Conservation (phyloP, 108 stramenopile species). For the Ochromonas danica region DNA sequence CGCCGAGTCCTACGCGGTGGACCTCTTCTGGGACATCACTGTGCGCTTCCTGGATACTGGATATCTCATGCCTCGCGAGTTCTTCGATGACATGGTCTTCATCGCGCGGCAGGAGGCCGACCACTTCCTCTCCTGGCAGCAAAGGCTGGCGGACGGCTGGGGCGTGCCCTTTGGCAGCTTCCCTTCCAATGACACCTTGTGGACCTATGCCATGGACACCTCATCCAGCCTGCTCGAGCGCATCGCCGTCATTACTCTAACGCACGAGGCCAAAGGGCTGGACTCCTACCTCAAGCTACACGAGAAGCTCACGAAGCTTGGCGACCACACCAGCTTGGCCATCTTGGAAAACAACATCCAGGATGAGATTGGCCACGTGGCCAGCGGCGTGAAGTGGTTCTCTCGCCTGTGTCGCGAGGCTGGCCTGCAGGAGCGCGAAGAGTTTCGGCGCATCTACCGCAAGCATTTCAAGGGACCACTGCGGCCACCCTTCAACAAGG, state of each 20-base stretch:
- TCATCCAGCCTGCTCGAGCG: conserved; percentile 33
- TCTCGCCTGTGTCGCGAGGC: neutral
- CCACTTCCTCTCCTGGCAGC: conserved; percentile 42
- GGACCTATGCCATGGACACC: conserved; percentile 41
- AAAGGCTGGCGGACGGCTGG: conserved; percentile 6
- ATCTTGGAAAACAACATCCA: conserved; percentile 39
- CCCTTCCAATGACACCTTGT: conserved; percentile 38
- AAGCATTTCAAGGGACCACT: conserved; percentile 36
- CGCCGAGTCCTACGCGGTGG: conserved; percentile 53
- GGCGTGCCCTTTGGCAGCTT: conserved; percentile 38
- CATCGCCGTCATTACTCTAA: conserved; percentile 39
- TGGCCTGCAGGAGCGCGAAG: neutral
- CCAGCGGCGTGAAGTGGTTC: conserved; percentile 45
- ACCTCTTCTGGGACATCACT: conserved; percentile 51
- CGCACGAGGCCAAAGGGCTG: conserved; percentile 50
- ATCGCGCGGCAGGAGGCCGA: conserved; percentile 40
- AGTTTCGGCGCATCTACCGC: conserved; percentile 28
- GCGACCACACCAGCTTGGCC: conserved; percentile 12
- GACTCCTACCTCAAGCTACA: conserved; percentile 38
- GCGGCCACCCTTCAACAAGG: conserved; percentile 42
- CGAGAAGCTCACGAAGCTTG: conserved; percentile 26
- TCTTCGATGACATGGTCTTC: conserved; percentile 40
- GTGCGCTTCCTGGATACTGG: conserved; percentile 33
- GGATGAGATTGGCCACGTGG: conserved; percentile 48
- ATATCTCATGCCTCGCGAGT: conserved; percentile 26